These are phyloP conservation scores for Lodderomyces elongisporus DNA, from an alignment of 1,139 yeast genomes.

Conservation along the genomic window DNA sequence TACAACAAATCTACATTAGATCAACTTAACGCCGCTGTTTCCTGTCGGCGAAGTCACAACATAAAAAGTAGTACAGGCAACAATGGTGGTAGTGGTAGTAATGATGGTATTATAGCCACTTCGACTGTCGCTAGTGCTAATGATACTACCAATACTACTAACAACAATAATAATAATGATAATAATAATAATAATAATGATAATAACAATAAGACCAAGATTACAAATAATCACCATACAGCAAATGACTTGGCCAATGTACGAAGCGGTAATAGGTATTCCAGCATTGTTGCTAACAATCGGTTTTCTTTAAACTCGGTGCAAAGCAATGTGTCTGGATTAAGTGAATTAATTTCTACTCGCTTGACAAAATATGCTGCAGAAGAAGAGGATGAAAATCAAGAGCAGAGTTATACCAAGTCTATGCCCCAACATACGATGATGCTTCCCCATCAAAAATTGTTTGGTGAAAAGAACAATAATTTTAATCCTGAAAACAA, in stretches of 20 bases:
- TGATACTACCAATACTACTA: background rate
- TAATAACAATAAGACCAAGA: constrained; percentile 1
- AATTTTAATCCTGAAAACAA: constrained; percentile 1
- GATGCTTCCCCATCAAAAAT: no score
- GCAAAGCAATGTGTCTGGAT: constrained; percentile 39
- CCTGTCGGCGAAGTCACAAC: background rate
- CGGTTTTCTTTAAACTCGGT: constrained; percentile 39
- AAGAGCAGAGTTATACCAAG: no score
- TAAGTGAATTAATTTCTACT: constrained; percentile 38
- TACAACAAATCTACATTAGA: constrained; percentile 38
- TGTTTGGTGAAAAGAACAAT: no score
- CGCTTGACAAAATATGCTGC: constrained; percentile 34
- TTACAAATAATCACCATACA: background rate
- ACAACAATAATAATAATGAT: background rate
- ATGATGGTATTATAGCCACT: background rate
- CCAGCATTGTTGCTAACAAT: constrained; percentile 13
- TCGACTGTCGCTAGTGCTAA: background rate
- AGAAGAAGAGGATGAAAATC: constrained; percentile 22
- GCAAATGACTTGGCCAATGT: background rate
- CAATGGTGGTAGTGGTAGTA: constrained; percentile 1
- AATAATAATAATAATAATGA: background rate
- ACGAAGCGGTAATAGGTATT: constrained; percentile 1
- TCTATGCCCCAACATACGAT: no score
- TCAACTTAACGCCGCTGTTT: constrained; percentile 11
- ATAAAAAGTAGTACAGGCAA: constrained; percentile 9